Base-by-base conservation (phyloP, 306 rosid genomes). In the Leucaena leucocephala region DNA sequence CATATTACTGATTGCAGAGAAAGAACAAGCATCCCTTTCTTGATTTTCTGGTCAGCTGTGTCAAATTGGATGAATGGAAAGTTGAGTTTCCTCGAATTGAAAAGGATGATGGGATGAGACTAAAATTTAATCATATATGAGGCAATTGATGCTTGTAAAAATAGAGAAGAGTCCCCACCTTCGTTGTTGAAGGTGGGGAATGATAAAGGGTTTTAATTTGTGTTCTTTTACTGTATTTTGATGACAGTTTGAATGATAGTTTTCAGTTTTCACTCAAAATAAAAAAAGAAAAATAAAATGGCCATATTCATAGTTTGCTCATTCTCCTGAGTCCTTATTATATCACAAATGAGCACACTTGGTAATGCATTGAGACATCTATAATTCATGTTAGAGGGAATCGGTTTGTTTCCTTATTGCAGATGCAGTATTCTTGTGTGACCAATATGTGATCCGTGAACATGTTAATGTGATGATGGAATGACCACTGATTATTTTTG, bases 361-460 rank as follows among this genome's bases (percentile, higher is more conserved):
- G 77, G 15, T 19, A 45, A 79, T 17, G 68, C 69, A 35, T 27
- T 10, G n/a, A 45, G 54, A 12, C 36, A 68, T n/a, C 38, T 21
- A 17, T 17, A 27, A 79, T 79, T 62, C 71, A 64, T 62, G 21
- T 74, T 49, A 45, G 16, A 21, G 17, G 71, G 71, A 55, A 74
- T 49, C 21, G 52, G 35, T 55, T 54, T 74, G 50, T 81, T 64
- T 40, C 27, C 69, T 48, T 35, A 71, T 81, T 81, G 74, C 61
- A 44, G 49, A 76, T 59, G 76, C 67, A 40, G 72, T 34, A 61
- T 61, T 54, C 34, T 33, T 21, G 61, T 71, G 57, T 35, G 40
- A 66, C 65, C 40, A 8, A 65, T 72, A 68, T 77, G 7, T 54
- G 67, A 66, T 73, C 59, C 46, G 19, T 45, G 38, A 65, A 72